These are phyloP conservation scores for Hortiboletus rubellus DNA, from an alignment of 1,284 basidiomycete species.

Conservation along the genomic window DNA sequence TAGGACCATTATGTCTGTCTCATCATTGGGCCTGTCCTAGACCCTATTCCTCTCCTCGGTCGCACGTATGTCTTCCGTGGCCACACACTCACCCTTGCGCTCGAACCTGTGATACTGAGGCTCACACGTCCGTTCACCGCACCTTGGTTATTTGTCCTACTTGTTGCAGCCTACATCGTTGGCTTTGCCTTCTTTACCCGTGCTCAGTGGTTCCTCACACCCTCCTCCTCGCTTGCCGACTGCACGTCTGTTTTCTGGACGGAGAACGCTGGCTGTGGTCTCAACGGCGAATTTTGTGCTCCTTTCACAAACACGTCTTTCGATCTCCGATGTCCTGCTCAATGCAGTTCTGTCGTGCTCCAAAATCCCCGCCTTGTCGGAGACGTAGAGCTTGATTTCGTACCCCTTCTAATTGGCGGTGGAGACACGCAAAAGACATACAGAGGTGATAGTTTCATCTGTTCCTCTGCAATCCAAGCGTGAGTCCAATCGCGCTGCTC, in stretches of 20 bases:
- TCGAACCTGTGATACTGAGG: slow-evolving; percentile 56
- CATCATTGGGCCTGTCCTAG: slow-evolving; percentile 34
- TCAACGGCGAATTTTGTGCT: slow-evolving; percentile 66
- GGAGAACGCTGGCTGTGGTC: slow-evolving; percentile 71
- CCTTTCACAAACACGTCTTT: slow-evolving; percentile 66
- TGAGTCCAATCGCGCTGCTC: slow-evolving; percentile 39
- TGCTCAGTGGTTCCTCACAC: slow-evolving; percentile 70
- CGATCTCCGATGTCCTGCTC: slow-evolving; percentile 81
- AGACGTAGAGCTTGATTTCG: slow-evolving; percentile 59
- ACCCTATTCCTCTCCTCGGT: slow-evolving; percentile 55
- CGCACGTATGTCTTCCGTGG: slow-evolving; percentile 44
- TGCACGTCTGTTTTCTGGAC: slow-evolving; percentile 76
- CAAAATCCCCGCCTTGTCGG: slow-evolving; percentile 82
- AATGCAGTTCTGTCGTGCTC: slow-evolving; percentile 65
- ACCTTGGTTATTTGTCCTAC: slow-evolving; percentile 54
- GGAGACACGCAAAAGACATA: slow-evolving; percentile 71
- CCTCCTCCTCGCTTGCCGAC: slow-evolving; percentile 58
- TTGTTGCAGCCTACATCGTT: slow-evolving; percentile 67
- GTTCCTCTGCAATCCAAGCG: slow-evolving; percentile 83
- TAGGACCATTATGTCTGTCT: not conserved
- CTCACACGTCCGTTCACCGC: slow-evolving; percentile 51
- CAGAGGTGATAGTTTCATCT: slow-evolving; percentile 83
- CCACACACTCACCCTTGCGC: slow-evolving; percentile 41
- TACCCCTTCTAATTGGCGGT: slow-evolving; percentile 82
- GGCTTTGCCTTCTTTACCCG: slow-evolving; percentile 70